Evolutionary conservation across 306 rosid species (phyloP), one percentile per base, ranked within the genome.

Genomic region (Argentina anserina): DNA sequence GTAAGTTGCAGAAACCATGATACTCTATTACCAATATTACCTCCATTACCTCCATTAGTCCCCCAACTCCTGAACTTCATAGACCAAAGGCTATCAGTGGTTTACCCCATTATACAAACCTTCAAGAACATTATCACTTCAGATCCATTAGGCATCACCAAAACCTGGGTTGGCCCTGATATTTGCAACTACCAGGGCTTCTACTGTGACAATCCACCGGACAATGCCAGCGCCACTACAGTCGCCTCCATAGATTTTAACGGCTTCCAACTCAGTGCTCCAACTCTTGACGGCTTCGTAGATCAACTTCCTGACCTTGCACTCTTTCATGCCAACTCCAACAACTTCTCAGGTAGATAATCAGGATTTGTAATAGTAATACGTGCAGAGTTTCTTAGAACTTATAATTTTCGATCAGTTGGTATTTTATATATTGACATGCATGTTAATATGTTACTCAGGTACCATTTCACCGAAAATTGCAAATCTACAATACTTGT

Each of bases 311-410:
- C 83, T 3, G 86, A 85, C 70, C 67, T 85, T 8, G 86, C 89
- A 17, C 13, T 85, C 53, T 85, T 85, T 75, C 89, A 85, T 31
- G 89, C 86, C 9, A 85, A 85, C 74, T 79, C 89, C 73, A 85
- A 85, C 81, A 79, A 79, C 42, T 85, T 85, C 50, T 63, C 86
- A 3, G 89, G 74, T 67, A 67, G 10, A 4, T 46, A n/a, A n/a
- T n/a, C 11, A n/a, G 58, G 58, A 52, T 2, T 21, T 52, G 12
- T 52, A n/a, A n/a, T 52, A 52, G 8, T 8, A 47, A 9, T 42
- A 33, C 12, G 17, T 47, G 53, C 7, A 18, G 53, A 47, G 58
- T 50, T 50, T 50, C 28, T n/a, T 50, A n/a, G 18, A 12, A 12
- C 6, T 12, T 12, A 3, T 43, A 12, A n/a, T n/a, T n/a, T n/a